These are phyloP conservation scores for Euphorbia corollata DNA, from an alignment of 441 rosid genomes.

Conservation along the genomic window DNA sequence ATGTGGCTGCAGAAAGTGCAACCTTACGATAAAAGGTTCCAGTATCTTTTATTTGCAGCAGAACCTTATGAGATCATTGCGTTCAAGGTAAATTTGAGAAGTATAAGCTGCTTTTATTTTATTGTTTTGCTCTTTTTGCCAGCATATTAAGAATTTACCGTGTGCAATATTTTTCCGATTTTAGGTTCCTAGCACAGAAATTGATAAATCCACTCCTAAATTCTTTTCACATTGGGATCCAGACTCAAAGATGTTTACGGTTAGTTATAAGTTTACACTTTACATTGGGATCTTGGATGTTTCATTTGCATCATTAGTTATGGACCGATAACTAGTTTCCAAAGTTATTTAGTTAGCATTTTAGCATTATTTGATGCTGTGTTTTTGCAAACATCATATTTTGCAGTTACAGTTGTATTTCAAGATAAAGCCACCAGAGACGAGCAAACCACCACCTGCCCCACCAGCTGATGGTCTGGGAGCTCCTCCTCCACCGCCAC, in stretches of 20 bases:
- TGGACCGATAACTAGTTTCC: too few relatives aligned
- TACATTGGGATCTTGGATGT: not conserved
- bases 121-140: conserved; percentile 3
- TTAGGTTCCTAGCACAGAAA: conserved; percentile 97
- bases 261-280: conserved; percentile 29
- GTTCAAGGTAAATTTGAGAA: conserved; percentile 58
- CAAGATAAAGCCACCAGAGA: conserved; percentile 69
- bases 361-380: not conserved
- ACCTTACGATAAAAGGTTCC: conserved; percentile 78
- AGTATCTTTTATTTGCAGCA: conserved; percentile 84
- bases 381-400: conserved; percentile 12
- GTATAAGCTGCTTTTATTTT: not conserved
- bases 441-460: conserved; percentile 54
- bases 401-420: conserved; percentile 84
- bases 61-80: conserved; percentile 94
- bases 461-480: conserved; percentile 50
- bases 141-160: conserved; percentile 5
- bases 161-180: conserved; percentile 5
- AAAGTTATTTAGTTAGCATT: not conserved
- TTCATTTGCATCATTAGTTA: not conserved
- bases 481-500: conserved; percentile 62
- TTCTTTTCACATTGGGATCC: conserved; percentile 99
- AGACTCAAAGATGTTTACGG: conserved; percentile 95
- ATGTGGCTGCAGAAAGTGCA: conserved; percentile 55
- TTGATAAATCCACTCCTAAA: conserved; percentile 92